These are phyloP conservation scores for Fusarium sp. DNA, from an alignment of 2,329 filamentous ascomycete species.

Conservation along the genomic window DNA sequence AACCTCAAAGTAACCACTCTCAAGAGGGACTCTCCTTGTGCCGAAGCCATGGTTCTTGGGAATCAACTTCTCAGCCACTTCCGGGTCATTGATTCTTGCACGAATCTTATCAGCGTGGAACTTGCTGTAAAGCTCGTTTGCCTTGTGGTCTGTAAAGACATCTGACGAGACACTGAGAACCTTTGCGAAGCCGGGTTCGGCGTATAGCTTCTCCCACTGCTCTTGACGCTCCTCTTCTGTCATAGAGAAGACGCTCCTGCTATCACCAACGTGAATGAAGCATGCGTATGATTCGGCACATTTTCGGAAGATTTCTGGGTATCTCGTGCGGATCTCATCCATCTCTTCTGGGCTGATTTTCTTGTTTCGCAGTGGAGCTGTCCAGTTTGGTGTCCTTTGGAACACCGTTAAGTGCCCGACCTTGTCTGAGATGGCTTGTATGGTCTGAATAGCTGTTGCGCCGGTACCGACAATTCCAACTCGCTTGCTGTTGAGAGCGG, in stretches of 20 bases:
- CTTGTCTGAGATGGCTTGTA: constrained; percentile 29
- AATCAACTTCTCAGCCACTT: constrained; percentile 18
- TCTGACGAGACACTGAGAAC: constrained; percentile 26
- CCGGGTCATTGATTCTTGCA: constrained; percentile 10
- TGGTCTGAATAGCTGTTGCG: constrained; percentile 28
- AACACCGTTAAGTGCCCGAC: constrained; percentile 28
- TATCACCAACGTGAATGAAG: constrained; percentile 33
- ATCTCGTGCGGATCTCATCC: constrained; percentile 27
- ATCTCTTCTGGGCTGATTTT: constrained; percentile 32
- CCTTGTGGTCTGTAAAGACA: constrained; percentile 16
- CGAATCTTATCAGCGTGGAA: constrained; percentile 32
- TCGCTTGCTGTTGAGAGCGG: constrained; percentile 9
- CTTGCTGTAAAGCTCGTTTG: constrained; percentile 29
- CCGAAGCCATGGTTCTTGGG: constrained; percentile 31
- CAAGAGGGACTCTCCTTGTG: constrained; percentile 18
- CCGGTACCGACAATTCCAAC: constrained; percentile 31
- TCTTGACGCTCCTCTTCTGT: constrained; percentile 19
- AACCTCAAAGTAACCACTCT: constrained; percentile 32
- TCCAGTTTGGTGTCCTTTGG: constrained; percentile 34
- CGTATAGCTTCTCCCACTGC: constrained; percentile 25
- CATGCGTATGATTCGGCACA: constrained; percentile 35
- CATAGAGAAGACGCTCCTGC: constrained; percentile 28
- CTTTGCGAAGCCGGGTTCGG: constrained; percentile 18
- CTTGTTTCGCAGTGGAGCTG: constrained; percentile 36
- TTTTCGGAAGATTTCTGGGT: constrained; percentile 33